Evolutionary conservation across 495 filamentous ascomycete genomes (phyloP).

Genomic region (Friedmanniomyces endolithicus): DNA sequence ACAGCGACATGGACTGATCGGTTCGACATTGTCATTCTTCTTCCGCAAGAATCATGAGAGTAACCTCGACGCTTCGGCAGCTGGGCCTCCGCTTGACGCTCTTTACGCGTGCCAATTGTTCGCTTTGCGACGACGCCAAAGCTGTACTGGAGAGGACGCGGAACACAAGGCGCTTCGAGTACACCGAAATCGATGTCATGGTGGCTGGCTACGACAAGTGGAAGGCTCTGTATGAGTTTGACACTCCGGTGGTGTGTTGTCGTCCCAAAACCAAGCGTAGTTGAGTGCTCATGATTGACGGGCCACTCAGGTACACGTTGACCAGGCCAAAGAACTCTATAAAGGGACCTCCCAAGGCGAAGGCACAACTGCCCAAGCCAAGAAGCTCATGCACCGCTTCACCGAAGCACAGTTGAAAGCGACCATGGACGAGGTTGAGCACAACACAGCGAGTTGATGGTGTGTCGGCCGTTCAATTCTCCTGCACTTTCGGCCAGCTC

Average conservation of each 20-base stretch:
- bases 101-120: slow-evolving; percentile 70
- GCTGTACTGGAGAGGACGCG: slow-evolving; percentile 55
- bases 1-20: too few species aligned
- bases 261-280: background rate
- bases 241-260: slow-evolving; percentile 59
- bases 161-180: slow-evolving; percentile 57
- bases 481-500: background rate
- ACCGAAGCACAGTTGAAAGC: slow-evolving; percentile 54
- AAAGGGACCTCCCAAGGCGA: slow-evolving; percentile 23
- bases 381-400: slow-evolving; percentile 79
- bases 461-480: background rate
- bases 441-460: background rate
- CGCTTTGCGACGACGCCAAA: slow-evolving; percentile 67
- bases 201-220: slow-evolving; percentile 49
- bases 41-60: slow-evolving; percentile 4
- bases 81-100: slow-evolving; percentile 61
- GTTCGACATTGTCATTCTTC: too few species aligned
- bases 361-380: slow-evolving; percentile 44
- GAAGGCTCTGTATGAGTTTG: slow-evolving; percentile 78
- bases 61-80: slow-evolving; percentile 17
- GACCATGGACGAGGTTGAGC: slow-evolving; percentile 49
- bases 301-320: slow-evolving; percentile 47
- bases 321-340: slow-evolving; percentile 23
- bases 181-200: slow-evolving; percentile 72
- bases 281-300: background rate